Evolutionary conservation across 345 rosid species (phyloP), one percentile per base, ranked within the genome.

Genomic region (Litchi chinensis): DNA sequence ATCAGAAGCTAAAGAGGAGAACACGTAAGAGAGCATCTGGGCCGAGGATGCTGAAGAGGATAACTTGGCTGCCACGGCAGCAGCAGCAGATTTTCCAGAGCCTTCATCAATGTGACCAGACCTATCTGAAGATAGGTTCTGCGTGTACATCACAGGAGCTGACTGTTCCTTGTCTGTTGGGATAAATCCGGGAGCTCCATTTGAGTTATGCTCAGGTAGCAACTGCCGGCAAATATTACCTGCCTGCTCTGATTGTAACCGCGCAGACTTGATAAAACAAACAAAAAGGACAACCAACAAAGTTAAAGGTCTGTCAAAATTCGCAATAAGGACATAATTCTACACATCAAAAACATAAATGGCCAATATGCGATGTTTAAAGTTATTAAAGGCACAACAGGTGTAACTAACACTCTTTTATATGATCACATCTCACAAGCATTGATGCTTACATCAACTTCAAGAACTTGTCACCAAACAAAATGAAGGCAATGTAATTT

Each of bases 11-110:
- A 96, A 89, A 66, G 99, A 93, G 32, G 98, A 93, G 63, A 96
- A 93, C 65, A 94, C 99, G n/a, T 81, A 86, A 13, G 99, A 93
- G 73, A 96, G 98, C 99, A 96, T 90, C 79, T 94, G 90, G 0
- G 91, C 97, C 0, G 99, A 94, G 67, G 97, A 96, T 40, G 98
- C 88, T 19, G 98, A 94, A 64, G 98, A 97, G 0, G 99, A 90
- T 83, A 96, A 87, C 88, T 90, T 90, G 22, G 95, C 98, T 5
- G 97, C 97, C 54, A 95, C 90, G 8, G 83, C 89, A 80, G 87
- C 89, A 22, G 87, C 89, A 16, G 86, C 86, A 40, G 86, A 87
- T 37, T 87, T 84, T 57, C 83, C 57, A 59, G 81, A 79, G 74
- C 79, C 84, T 76, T 84, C 89, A 63, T 82, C 84, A 21, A 78